These are phyloP conservation scores for Phytophthora pisi DNA, from an alignment of 352 stramenopile genomes.

Conservation along the genomic window DNA sequence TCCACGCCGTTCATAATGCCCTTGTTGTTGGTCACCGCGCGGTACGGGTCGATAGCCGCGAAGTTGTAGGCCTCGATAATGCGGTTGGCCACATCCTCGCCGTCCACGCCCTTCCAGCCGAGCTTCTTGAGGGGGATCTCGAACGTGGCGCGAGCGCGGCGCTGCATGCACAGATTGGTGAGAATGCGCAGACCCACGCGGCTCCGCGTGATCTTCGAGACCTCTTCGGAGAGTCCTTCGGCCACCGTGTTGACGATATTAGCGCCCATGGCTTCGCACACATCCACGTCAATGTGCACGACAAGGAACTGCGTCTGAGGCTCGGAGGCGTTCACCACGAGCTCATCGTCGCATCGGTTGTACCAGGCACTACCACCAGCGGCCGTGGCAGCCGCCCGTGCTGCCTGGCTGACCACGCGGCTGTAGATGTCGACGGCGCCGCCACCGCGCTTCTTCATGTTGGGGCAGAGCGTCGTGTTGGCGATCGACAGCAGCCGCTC, in stretches of 20 bases:
- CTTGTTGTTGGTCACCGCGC: slow-evolving; percentile 91
- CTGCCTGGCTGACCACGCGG: slow-evolving; percentile 67
- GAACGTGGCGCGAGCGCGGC: slow-evolving; percentile 67
- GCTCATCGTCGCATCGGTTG: slow-evolving; percentile 55
- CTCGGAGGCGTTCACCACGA: slow-evolving; percentile 49
- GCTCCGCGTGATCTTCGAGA: slow-evolving; percentile 67
- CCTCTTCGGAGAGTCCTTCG: slow-evolving; percentile 78
- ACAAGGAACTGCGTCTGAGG: slow-evolving; percentile 63
- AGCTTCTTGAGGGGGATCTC: slow-evolving; percentile 79
- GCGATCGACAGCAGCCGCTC: slow-evolving; percentile 68
- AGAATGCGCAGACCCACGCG: slow-evolving; percentile 84
- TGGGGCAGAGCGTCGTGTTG: slow-evolving; percentile 80
- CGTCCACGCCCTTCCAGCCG: slow-evolving; percentile 82
- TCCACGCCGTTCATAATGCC: slow-evolving; percentile 91
- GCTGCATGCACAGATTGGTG: slow-evolving; percentile 90
- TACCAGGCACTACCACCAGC: slow-evolving; percentile 56
- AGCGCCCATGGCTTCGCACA: slow-evolving; percentile 89
- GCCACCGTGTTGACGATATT: slow-evolving; percentile 91
- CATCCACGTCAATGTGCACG: slow-evolving; percentile 89
- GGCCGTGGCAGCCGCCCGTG: slow-evolving; percentile 29
- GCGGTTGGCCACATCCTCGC: slow-evolving; percentile 69
- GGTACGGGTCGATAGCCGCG: slow-evolving; percentile 80
- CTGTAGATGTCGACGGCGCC: slow-evolving; percentile 83
- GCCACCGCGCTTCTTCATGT: slow-evolving; percentile 88
- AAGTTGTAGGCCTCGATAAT: slow-evolving; percentile 90